Percentiles rank a stretch among this genome's conserved stretches.
Conservation (phyloP, 345 rosid species). For the Eucalyptus grandis region DNA sequence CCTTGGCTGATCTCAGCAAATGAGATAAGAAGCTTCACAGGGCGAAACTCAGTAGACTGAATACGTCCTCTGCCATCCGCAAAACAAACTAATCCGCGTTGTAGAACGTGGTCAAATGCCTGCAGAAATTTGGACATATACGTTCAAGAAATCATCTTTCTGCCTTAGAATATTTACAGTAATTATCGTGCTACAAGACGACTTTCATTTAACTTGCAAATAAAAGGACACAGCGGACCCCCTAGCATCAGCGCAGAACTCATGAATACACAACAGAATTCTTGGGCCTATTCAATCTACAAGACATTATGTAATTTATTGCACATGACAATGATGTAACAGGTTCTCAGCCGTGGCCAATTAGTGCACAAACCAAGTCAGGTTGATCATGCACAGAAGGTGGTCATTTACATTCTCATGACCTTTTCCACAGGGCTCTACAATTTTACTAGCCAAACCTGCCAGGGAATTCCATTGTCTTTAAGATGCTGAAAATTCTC, state of each 20-base stretch:
- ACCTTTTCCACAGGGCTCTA: background rate
- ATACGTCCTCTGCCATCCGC: slow-evolving; percentile 45
- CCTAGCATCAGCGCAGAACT: background rate
- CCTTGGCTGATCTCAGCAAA: slow-evolving; percentile 58
- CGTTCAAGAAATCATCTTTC: background rate
- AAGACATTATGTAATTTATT: background rate
- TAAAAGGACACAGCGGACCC: background rate
- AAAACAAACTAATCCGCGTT: slow-evolving; percentile 53
- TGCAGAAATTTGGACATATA: slow-evolving; percentile 7
- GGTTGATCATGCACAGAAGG: background rate
- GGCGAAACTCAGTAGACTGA: slow-evolving; percentile 68
- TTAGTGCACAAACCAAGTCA: background rate
- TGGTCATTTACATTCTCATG: background rate
- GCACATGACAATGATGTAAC: background rate
- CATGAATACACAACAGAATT: background rate
- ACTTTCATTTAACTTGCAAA: background rate
- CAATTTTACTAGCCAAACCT: background rate
- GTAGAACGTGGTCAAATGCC: slow-evolving; percentile 84
- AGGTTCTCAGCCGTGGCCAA: background rate
- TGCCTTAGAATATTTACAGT: background rate
- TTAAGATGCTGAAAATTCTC: background rate
- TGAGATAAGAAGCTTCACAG: slow-evolving; percentile 64
- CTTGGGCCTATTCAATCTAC: background rate
- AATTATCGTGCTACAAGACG: background rate
- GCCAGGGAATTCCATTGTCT: background rate